Conservation (phyloP, 495 filamentous ascomycete species). For the Penicillium maclennaniae region DNA sequence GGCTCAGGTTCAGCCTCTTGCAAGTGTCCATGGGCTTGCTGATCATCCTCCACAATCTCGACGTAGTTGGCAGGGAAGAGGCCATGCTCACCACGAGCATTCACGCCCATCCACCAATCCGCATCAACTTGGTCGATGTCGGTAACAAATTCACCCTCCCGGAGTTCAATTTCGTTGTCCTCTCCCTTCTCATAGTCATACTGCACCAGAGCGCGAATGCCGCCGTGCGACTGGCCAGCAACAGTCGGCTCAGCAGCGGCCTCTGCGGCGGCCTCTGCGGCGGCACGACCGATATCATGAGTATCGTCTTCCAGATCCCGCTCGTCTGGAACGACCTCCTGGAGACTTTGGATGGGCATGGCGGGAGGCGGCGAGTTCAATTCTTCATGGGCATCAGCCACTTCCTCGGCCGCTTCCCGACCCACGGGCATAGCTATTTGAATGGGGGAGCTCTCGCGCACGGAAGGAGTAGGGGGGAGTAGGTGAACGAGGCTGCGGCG, state of each 20-base stretch:
- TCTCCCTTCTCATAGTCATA: constrained; percentile 98
- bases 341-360: constrained; percentile 55
- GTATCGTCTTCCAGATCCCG: constrained; percentile 60
- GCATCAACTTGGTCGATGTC: constrained; percentile 95
- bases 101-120: constrained; percentile 97
- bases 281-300: constrained; percentile 60
- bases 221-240: constrained; percentile 30
- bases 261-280: constrained; percentile 45
- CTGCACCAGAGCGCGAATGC: constrained; percentile 71
- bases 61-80: constrained; percentile 98
- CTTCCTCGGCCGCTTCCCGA: constrained; percentile 50
- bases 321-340: constrained; percentile 57
- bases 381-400: constrained; percentile 49
- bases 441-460: constrained; percentile 66
- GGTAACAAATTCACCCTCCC: constrained; percentile 88
- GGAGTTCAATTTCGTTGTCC: constrained; percentile 89
- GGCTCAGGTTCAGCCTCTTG: constrained; percentile 11
- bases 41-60: constrained; percentile 66
- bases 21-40: constrained; percentile 23
- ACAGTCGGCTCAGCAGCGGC: constrained; percentile 42
- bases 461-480: constrained; percentile 53
- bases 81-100: constrained; percentile 72
- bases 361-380: constrained; percentile 45
- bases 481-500: constrained; percentile 58
- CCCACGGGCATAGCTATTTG: constrained; percentile 84